Evolutionary conservation across 306 rosid species (phyloP).

Genomic region (Potentilla sterilis): DNA sequence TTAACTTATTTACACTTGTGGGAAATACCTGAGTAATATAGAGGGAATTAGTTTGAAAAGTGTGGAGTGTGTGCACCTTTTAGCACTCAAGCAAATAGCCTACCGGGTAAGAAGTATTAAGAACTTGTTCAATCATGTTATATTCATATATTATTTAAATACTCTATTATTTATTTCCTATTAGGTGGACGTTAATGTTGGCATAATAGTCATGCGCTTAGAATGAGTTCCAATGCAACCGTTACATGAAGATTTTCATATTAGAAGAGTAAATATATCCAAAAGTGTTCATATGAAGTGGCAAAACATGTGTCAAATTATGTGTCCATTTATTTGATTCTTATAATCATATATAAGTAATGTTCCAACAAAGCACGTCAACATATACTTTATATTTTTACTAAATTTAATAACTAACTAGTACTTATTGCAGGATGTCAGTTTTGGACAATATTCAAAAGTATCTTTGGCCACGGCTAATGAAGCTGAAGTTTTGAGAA

Average conservation of each 20-base stretch:
- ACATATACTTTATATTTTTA: no score
- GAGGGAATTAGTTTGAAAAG: conserved; percentile 81
- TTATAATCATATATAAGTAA: no score
- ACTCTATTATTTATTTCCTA: not conserved
- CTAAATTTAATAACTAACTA: no score
- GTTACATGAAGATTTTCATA: conserved; percentile 30
- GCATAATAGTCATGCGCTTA: not conserved
- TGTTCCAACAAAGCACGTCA: no score
- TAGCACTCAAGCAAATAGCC: conserved; percentile 55
- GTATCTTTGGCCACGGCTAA: conserved; percentile 73
- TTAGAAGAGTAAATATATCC: conserved; percentile 45
- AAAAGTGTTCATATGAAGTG: no score
- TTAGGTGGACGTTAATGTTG: conserved; percentile 86
- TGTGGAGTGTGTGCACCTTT: conserved; percentile 70
- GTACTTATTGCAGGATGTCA: conserved; percentile 45
- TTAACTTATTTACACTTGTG: conserved; percentile 15
- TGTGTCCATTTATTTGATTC: no score
- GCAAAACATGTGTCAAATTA: no score
- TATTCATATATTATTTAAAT: not conserved
- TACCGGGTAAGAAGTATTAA: conserved; percentile 51
- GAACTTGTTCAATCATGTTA: not conserved
- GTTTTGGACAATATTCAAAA: conserved; percentile 49
- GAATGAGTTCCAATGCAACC: no score
- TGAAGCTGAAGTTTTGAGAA: conserved; percentile 35
- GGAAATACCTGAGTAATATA: conserved; percentile 49